These are phyloP conservation scores for Papiliotrema nemorosa DNA, from an alignment of 1,284 basidiomycete genomes.

Conservation along the genomic window DNA sequence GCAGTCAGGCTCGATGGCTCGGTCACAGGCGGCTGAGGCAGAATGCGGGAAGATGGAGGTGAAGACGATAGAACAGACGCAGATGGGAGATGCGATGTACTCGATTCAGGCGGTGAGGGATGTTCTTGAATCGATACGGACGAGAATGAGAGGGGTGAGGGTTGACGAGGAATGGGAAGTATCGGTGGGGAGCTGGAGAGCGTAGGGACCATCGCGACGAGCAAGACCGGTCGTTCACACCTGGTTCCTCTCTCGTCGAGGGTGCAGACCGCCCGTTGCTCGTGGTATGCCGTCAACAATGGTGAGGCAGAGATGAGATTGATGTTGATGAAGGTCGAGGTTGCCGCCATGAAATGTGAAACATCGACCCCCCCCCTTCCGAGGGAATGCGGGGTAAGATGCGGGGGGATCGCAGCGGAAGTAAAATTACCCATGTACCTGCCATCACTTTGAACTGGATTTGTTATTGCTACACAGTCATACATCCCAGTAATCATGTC, in stretches of 20 bases:
- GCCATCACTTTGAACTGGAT: too few relatives aligned
- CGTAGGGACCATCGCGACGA: neutral
- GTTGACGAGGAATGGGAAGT: conserved; percentile 21
- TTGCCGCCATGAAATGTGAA: too few relatives aligned
- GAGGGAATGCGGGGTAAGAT: too few relatives aligned
- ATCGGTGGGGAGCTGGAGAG: conserved; percentile 15
- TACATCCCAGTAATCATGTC: conserved; percentile 29
- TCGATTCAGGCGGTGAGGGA: conserved; percentile 1
- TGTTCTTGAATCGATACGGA: conserved; percentile 4
- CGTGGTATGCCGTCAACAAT: too few relatives aligned
- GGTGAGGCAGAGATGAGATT: too few relatives aligned
- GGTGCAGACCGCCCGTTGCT: too few relatives aligned
- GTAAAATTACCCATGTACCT: too few relatives aligned
- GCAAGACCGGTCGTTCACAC: neutral
- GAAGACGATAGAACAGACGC: conserved; percentile 4
- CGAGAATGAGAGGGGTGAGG: conserved; percentile 24
- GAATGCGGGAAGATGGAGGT: neutral
- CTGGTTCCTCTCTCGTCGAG: too few relatives aligned
- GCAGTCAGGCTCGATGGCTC: too few relatives aligned
- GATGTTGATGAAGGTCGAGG: too few relatives aligned
- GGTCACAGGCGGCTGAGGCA: neutral
- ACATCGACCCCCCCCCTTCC: too few relatives aligned
- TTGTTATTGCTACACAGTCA: neutral
- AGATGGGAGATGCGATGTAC: conserved; percentile 1
- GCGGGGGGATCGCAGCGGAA: too few relatives aligned